A percentile compares a stretch with the other conserved stretches of the same genome.
These are phyloP conservation scores for Fusarium armeniacum DNA, from an alignment of 2,329 filamentous ascomycete genomes.

Conservation along the genomic window DNA sequence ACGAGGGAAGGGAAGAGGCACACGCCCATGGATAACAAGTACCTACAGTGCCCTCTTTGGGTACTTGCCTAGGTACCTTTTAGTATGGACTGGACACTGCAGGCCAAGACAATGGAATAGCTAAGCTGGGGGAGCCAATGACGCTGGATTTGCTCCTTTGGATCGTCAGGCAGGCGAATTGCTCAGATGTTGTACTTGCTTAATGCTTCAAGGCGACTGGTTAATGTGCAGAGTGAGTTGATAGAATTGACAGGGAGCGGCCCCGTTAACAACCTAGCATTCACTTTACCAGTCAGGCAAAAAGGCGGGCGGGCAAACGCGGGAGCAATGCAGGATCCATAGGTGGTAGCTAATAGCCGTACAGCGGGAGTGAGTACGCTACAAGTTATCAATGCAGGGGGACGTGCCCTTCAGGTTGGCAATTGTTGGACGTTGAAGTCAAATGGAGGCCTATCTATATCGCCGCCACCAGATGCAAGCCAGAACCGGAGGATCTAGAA, in stretches of 20 bases:
- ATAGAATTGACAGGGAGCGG: constrained; percentile 37
- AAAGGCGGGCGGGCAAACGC: constrained; percentile 39
- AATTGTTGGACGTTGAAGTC: constrained; percentile 19
- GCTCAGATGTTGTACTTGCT: constrained; percentile 45
- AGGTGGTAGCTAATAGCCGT: background rate
- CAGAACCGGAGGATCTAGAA: constrained; percentile 17
- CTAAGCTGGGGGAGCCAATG: constrained; percentile 46
- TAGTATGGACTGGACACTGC: constrained; percentile 16
- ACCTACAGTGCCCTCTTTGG: constrained; percentile 11
- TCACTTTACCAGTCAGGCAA: constrained; percentile 19
- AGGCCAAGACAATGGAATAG: constrained; percentile 39
- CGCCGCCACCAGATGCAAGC: constrained; percentile 25
- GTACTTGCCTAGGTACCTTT: constrained; percentile 1
- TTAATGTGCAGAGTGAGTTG: constrained; percentile 26
- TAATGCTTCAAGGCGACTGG: constrained; percentile 41
- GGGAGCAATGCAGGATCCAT: constrained; percentile 19
- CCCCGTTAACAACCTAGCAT: constrained; percentile 34
- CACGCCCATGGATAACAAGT: constrained; percentile 3
- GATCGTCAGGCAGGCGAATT: constrained; percentile 48
- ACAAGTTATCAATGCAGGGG: constrained; percentile 24
- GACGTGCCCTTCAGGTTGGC: constrained; percentile 23
- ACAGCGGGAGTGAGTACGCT: background rate
- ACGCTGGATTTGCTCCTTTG: constrained; percentile 47
- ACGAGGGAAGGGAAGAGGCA: constrained; percentile 12
- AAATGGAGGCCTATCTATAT: background rate